Base-by-base conservation (phyloP, 257 asterid genomes). In the Petrea volubilis region DNA sequence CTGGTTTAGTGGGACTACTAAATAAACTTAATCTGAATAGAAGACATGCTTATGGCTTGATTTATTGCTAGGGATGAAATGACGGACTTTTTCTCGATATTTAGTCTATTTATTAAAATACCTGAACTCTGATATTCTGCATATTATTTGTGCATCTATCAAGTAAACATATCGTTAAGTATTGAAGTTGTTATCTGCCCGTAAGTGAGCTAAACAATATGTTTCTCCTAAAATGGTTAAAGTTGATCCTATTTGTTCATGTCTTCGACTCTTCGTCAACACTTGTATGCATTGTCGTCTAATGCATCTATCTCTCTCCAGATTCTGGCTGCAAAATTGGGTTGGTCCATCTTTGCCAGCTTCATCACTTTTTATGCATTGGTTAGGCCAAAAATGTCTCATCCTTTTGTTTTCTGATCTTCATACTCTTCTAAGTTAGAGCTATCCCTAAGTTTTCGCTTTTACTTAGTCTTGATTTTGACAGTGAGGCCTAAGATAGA, bases 291-390 rank as follows among this genome's bases (percentile, higher is more conserved):
- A 43, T 72, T 29, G 67, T 65, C 50, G 68, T 58, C 83, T 76
- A 60, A 82, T 63, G 61, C 34, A 43, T 52, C 34, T 49, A 24
- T 72, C 53, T 68, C 34, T 72, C 74, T 74, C 76, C 94, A 95
- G 99, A 81, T 95, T 95, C 81, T 95, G 98, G 99, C 86, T 95
- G 53, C 99, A 95, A 75, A 95, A 92, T 64, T 95, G 98, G 99
- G 93, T 86, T 59, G 96, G 99, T 11, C 96, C 96, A 29, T 87
- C 99, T n/a, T 78, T 90, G 64, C 82, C 87, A 66, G 87, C 85
- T 66, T 85, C 98, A 66, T 90, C 98, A 75, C 86, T 89, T 61
- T 79, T 86, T 77, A 83, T 87, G 86, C 87, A 90, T 74, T 77
- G 99, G 99, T 92, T 78, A 79, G 97, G 64, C 77, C 75, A 56